A percentile compares a stretch with the other conserved stretches of the same genome.
These are phyloP conservation scores for Centrapalus pauciflorus DNA, from an alignment of 129 eudicot species.

Conservation along the genomic window DNA sequence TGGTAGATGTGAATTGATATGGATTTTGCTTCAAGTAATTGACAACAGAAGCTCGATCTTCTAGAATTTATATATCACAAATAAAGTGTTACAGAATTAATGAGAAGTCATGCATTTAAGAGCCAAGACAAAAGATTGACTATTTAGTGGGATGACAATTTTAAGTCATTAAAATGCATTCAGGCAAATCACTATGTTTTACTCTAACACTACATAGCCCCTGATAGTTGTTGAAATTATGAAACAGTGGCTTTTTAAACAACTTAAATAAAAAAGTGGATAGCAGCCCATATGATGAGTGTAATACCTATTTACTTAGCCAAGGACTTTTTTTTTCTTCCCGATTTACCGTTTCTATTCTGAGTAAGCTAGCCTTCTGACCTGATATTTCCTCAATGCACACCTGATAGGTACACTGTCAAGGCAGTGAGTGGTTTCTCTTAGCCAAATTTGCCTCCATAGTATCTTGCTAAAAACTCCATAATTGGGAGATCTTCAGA, in stretches of 20 bases:
- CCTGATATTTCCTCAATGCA: slow-evolving; percentile 8
- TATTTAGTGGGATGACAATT: not conserved
- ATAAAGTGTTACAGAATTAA: not conserved
- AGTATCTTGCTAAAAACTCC: no score
- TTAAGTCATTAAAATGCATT: not conserved
- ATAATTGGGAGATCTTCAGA: no score
- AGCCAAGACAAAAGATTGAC: not conserved
- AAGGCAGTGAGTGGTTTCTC: no score
- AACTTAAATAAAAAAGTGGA: not conserved
- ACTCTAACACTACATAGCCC: not conserved
- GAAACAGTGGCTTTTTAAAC: not conserved
- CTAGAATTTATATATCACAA: not conserved
- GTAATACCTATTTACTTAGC: not conserved
- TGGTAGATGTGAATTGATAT: not conserved
- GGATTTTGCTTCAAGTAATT: not conserved
- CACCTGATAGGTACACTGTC: slow-evolving; percentile 1
- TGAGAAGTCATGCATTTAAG: not conserved
- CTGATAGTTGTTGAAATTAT: not conserved
- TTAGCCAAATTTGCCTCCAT: no score
- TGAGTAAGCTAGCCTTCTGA: not conserved
- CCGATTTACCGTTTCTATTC: not conserved
- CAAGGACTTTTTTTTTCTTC: not conserved
- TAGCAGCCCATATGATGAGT: not conserved
- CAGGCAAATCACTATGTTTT: not conserved
- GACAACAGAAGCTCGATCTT: not conserved